These are phyloP conservation scores for Suhomyces chickasaworum DNA, from an alignment of 1,139 yeast genomes.

Conservation along the genomic window DNA sequence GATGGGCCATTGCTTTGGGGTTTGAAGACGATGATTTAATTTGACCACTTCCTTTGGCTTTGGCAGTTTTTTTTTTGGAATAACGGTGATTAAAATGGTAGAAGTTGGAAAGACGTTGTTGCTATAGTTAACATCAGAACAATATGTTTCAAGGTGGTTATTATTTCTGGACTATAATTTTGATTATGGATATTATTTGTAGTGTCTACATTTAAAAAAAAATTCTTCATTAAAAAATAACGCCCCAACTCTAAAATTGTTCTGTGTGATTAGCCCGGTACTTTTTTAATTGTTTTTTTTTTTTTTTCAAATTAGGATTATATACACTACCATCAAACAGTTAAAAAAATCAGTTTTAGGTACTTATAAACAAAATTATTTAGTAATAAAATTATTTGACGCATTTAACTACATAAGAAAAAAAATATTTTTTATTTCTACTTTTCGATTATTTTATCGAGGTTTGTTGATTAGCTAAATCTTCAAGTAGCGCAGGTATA, in stretches of 20 bases:
- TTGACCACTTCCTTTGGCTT: constrained; percentile 1
- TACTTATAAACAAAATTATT: constrained; percentile 3
- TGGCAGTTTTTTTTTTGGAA: background rate
- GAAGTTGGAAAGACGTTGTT: constrained; percentile 1
- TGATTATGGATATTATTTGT: constrained; percentile 1
- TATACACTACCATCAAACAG: background rate
- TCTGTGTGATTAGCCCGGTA: background rate
- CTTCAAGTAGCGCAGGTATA: constrained; percentile 4
- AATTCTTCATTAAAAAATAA: background rate
- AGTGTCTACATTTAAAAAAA: constrained; percentile 1
- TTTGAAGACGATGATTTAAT: background rate
- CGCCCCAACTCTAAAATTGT: constrained; percentile 1
- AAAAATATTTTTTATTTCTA: constrained; percentile 1
- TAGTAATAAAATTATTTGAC: constrained; percentile 3
- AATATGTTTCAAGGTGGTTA: constrained; percentile 5
- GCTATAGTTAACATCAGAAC: background rate
- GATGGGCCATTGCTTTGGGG: background rate
- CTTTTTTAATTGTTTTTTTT: no score
- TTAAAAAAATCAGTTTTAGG: constrained; percentile 1
- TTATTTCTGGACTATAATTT: background rate
- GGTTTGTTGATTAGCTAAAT: constrained; percentile 9
- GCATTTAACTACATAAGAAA: background rate
- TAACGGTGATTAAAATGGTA: background rate
- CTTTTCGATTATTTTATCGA: constrained; percentile 10
- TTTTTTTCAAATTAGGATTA: background rate